phyloP scores from a whole-genome alignment of 1,284 basidiomycete genomes.

The Cryptococcus sp. region DNA sequence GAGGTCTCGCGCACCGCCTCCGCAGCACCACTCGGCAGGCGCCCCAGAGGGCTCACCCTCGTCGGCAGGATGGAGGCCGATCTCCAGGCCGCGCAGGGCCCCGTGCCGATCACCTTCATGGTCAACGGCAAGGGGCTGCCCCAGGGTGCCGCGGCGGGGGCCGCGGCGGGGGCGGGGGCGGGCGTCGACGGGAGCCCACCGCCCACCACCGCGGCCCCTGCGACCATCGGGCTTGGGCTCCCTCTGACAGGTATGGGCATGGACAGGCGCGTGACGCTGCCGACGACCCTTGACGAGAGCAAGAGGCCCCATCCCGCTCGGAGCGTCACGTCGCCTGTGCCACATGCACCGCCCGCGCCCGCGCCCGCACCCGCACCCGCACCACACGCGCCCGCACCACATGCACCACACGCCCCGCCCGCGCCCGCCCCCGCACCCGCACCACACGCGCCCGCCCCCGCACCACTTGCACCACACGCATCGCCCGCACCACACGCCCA shows the following conservation, averaged over 20 bases:
- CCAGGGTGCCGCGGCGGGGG: too few species aligned
- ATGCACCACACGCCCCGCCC: too few species aligned
- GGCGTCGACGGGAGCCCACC: too few species aligned
- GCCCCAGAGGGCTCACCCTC: constrained; percentile 28
- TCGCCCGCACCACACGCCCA: too few species aligned
- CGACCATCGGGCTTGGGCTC: constrained; percentile 22
- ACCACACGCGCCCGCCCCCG: constrained; percentile 15
- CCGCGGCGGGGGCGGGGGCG: too few species aligned
- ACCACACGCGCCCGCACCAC: too few species aligned
- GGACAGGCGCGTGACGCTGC: constrained; percentile 16
- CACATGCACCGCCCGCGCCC: constrained; percentile 27
- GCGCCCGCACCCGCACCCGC: too few species aligned
- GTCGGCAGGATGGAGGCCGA: constrained; percentile 40
- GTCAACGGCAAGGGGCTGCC: constrained; percentile 25
- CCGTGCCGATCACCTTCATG: constrained; percentile 44
- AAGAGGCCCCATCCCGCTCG: constrained; percentile 9
- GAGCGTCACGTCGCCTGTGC: constrained; percentile 16
- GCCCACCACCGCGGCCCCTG: background rate
- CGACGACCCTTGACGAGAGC: background rate
- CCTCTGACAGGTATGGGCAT: too few species aligned
- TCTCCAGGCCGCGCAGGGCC: constrained; percentile 30
- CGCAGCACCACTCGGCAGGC: constrained; percentile 10
- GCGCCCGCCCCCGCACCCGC: too few species aligned
- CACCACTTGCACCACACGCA: too few species aligned
- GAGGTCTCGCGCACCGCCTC: constrained; percentile 14